Evolutionary conservation across 2,329 filamentous ascomycete species (phyloP), one percentile per base, ranked within the genome.

Genomic region (Fusarium pininemorale): DNA sequence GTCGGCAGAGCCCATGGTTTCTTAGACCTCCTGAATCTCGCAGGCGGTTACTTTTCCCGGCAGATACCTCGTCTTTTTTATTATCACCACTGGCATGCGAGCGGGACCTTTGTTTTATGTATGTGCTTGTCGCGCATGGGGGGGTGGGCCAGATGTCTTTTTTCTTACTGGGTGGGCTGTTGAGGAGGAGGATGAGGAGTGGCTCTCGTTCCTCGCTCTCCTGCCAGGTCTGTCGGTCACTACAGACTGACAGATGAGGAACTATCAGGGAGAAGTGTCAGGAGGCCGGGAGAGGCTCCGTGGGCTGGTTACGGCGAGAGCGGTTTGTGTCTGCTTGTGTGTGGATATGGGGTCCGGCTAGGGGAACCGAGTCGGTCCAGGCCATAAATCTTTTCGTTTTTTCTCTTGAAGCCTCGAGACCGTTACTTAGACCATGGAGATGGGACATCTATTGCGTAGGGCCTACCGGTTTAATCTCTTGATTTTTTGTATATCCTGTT

Each of bases 381-480:
- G 84, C 84, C 81, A 85, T 85, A 84, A 81, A 85, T 85, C 80
- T 84, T 85, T 82, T 84, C 80, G 77, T 83, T 85, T 83, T 85
- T 85, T 84, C 80, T 81, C 80, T 81, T 76, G 74, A 77, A 77
- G 76, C 78, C 78, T 80, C 75, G 76, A 79, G 77, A 79, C 74
- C 75, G 78, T 79, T 79, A 79, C 71, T 81, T 82, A 81, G 81
- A 82, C 77, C 80, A 82, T 81, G 80, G 79, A 81, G 79, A 81
- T 79, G 79, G 77, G 75, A 78, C 72, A 79, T 78, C 70, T 79
- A 77, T 80, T 78, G 77, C 74, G 75, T 78, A 80, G 77, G 77
- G 77, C 76, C 76, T 79, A 74, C 77, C 74, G 77, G 77, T 78
- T 77, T 78, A 80, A 79, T 79, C 70, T 79, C 70, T 77, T 78